phyloP scores from a whole-genome alignment of 2,329 filamentous ascomycete species.

The Paracamarosporium sp. region DNA sequence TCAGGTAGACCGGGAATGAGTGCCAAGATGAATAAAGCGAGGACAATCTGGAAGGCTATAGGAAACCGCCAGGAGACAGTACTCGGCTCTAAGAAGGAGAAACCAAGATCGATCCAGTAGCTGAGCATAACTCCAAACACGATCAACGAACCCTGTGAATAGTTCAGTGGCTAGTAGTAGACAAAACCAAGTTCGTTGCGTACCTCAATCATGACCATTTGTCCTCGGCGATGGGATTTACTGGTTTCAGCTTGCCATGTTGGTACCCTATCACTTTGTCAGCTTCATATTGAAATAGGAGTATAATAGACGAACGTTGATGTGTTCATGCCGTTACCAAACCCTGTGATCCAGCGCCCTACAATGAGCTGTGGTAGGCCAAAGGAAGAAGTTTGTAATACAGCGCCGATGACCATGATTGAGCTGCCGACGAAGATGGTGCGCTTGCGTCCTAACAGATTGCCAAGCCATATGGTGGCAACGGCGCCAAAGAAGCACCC shows the following conservation, averaged over 20 bases:
- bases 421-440: constrained; percentile 66
- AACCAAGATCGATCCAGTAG: constrained; percentile 52
- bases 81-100: constrained; percentile 57
- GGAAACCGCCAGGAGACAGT: constrained; percentile 56
- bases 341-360: constrained; percentile 58
- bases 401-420: constrained; percentile 66
- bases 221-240: constrained; percentile 54
- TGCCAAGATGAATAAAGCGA: constrained; percentile 63
- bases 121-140: constrained; percentile 53
- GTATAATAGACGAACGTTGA: constrained; percentile 11
- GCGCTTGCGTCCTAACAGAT: constrained; percentile 63
- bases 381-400: constrained; percentile 63
- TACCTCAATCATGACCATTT: constrained; percentile 56
- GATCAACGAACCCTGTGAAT: constrained; percentile 55
- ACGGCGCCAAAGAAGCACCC: constrained; percentile 55
- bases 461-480: constrained; percentile 58
- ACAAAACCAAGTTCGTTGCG: neutral
- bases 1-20: constrained; percentile 50
- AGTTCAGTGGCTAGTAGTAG: neutral
- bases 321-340: constrained; percentile 53
- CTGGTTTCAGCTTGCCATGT: constrained; percentile 57
- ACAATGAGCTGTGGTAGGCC: constrained; percentile 55
- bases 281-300: neutral
- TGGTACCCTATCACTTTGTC: constrained; percentile 35
- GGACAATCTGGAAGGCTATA: constrained; percentile 63